phyloP scores from a whole-genome alignment of 2,329 filamentous ascomycete genomes.

The Aspergillus sp. region DNA sequence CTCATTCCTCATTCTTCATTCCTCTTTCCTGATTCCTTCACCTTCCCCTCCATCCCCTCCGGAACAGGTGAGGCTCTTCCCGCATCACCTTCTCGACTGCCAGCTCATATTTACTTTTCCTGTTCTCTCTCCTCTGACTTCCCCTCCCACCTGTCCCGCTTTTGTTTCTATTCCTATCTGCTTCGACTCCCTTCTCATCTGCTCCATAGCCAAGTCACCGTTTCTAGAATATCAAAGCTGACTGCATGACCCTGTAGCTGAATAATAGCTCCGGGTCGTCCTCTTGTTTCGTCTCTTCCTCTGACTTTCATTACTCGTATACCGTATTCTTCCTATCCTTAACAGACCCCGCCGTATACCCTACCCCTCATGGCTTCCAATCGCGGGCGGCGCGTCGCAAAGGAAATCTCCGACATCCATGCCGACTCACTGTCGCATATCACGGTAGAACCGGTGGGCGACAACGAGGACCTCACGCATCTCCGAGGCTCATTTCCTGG shows the following conservation, averaged over 20 bases:
- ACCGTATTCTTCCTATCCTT: neutral
- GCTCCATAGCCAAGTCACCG: neutral
- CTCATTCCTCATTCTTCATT: neutral
- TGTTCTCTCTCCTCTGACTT: neutral
- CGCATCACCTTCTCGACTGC: neutral
- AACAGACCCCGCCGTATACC: neutral
- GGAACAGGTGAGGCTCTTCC: slow-evolving; percentile 1
- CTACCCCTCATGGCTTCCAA: slow-evolving; percentile 54
- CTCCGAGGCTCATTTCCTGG: slow-evolving; percentile 81
- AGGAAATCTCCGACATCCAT: slow-evolving; percentile 51
- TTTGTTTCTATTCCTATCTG: neutral
- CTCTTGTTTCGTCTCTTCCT: neutral
- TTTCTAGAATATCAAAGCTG: neutral
- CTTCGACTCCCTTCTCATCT: neutral
- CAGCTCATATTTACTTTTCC: neutral
- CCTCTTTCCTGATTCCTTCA: neutral
- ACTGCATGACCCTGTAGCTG: slow-evolving; percentile 1
- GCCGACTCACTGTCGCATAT: slow-evolving; percentile 75
- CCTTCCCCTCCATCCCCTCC: slow-evolving; percentile 1
- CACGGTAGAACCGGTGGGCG: slow-evolving; percentile 61
- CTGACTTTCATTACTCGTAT: slow-evolving; percentile 1
- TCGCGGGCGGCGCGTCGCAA: slow-evolving; percentile 54
- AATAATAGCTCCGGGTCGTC: neutral
- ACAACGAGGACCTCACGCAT: slow-evolving; percentile 72
- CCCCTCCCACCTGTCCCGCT: neutral